These are phyloP conservation scores for Aspergillus sp. DNA, from an alignment of 2,329 filamentous ascomycete genomes.

Conservation along the genomic window DNA sequence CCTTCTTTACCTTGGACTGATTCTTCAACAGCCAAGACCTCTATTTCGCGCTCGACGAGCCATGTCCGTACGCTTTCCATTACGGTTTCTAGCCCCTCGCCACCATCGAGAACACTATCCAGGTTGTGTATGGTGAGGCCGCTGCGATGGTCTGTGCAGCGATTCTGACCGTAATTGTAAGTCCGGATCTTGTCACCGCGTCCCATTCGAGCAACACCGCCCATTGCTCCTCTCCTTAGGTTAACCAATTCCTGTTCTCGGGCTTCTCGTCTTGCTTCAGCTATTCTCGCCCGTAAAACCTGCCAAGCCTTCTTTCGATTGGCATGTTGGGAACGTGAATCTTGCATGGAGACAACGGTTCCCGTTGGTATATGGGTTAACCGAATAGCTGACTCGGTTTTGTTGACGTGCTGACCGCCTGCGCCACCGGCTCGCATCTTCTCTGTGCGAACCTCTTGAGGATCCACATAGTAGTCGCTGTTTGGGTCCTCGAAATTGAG, in stretches of 20 bases:
- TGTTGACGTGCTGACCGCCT: constrained; percentile 97
- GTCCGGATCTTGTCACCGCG: constrained; percentile 92
- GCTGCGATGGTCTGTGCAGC: constrained; percentile 86
- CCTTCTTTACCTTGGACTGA: constrained; percentile 46
- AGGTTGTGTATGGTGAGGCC: constrained; percentile 78
- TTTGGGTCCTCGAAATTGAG: constrained; percentile 76
- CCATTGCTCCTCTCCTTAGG: constrained; percentile 75
- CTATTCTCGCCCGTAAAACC: constrained; percentile 77
- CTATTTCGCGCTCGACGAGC: constrained; percentile 74
- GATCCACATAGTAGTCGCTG: constrained; percentile 88
- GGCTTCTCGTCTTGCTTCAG: constrained; percentile 75
- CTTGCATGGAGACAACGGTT: constrained; percentile 87
- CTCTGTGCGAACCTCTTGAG: constrained; percentile 78
- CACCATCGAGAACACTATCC: constrained; percentile 75
- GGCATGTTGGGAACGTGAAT: constrained; percentile 83
- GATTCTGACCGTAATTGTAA: constrained; percentile 77
- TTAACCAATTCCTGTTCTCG: constrained; percentile 77
- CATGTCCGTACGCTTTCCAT: constrained; percentile 78
- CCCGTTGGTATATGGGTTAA: constrained; percentile 88
- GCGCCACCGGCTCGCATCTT: constrained; percentile 91
- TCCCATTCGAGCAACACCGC: constrained; percentile 75
- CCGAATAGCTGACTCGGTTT: constrained; percentile 92
- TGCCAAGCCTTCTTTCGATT: constrained; percentile 89
- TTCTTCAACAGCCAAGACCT: constrained; percentile 67
- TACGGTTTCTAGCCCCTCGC: constrained; percentile 69